Base-by-base conservation (phyloP, 208 protist species). In the Leishmania amazonensis region DNA sequence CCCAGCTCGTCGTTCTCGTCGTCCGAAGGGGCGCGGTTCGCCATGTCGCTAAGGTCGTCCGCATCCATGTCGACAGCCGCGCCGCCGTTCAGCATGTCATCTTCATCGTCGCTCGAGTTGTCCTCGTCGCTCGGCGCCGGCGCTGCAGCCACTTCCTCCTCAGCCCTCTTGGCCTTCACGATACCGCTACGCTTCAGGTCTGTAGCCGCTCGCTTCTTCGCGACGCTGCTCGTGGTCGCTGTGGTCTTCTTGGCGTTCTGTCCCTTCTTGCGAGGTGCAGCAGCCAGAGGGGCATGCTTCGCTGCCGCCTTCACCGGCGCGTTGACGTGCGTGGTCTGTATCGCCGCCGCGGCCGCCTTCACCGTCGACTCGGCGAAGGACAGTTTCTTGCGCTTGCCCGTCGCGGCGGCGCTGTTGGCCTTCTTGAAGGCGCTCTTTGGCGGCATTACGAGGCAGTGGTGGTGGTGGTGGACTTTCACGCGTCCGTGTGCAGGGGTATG, bases 101-200 rank as follows among this genome's bases (percentile, higher is more conserved):
- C 81, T 54, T 80, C 84, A 38, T 83, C 77, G 45, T 81, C 76
- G 72, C 81, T 83, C 40, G 80, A 72, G 67, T 76, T 47, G 17
- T 88, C 83, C n/a, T 80, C 83, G 19, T 78, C 54, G 70, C 70
- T 74, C 45, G 70, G 45, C 45, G 13, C 38, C 17, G 40, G 70
- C 2, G 11, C 45, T 31, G 21, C 81, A 54, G 68, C 65, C 24
- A 67, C 70, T 3, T 77, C 70, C 28, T 78, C 81, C 54, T 58
- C 60, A 28, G 53, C 38, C 74, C 84, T 80, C 70, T 79, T 84
- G 62, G 89, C 83, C 58, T 85, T 85, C 57, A 92, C 88, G 31
- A 93, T 89, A 47, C 89, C 90, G 49, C 90, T 87, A 21, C 79
- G 79, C 15, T 84, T 85, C 72, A 68, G 80, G 38, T 73, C 83